phyloP scores from a whole-genome alignment of 2,329 filamentous ascomycete species.

The Penicillium occitanis region DNA sequence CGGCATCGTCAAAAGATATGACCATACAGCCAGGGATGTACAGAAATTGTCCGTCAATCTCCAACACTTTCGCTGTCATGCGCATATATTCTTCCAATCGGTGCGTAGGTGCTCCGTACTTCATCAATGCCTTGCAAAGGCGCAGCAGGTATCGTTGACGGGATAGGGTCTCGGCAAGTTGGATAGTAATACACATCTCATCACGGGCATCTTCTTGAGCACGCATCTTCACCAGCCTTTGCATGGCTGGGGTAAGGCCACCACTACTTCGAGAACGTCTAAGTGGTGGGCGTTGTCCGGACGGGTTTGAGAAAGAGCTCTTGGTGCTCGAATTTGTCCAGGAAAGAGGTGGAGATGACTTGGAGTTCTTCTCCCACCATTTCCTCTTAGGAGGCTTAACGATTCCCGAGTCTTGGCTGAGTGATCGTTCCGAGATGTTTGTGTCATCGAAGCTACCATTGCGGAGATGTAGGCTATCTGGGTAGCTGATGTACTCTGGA shows the following conservation, averaged over 20 bases:
- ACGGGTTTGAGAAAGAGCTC: slow-evolving; percentile 32
- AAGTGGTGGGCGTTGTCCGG: slow-evolving; percentile 30
- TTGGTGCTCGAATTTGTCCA: slow-evolving; percentile 26
- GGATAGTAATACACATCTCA: slow-evolving; percentile 60
- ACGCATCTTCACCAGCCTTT: slow-evolving; percentile 14
- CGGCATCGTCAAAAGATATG: slow-evolving; percentile 71
- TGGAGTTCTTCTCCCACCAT: slow-evolving; percentile 20
- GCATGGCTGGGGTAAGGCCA: slow-evolving; percentile 33
- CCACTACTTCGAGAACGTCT: slow-evolving; percentile 41
- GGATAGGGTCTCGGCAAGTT: slow-evolving; percentile 69
- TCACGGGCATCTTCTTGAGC: slow-evolving; percentile 36
- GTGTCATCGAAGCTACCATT: slow-evolving; percentile 34
- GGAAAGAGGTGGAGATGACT: slow-evolving; percentile 28
- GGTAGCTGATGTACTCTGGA: slow-evolving; percentile 12
- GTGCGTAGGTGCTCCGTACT: slow-evolving; percentile 89
- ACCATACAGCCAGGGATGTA: slow-evolving; percentile 96
- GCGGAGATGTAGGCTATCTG: slow-evolving; percentile 28
- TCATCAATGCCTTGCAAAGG: slow-evolving; percentile 84
- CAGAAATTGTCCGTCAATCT: slow-evolving; percentile 86
- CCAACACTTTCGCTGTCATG: slow-evolving; percentile 83
- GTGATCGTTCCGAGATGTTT: slow-evolving; percentile 34
- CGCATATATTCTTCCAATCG: slow-evolving; percentile 87
- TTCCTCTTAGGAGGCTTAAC: slow-evolving; percentile 23
- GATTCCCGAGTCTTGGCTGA: slow-evolving; percentile 31
- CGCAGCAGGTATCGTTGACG: slow-evolving; percentile 83